Base-by-base conservation (phyloP, 345 rosid species). In the Atalantia buxifolia region DNA sequence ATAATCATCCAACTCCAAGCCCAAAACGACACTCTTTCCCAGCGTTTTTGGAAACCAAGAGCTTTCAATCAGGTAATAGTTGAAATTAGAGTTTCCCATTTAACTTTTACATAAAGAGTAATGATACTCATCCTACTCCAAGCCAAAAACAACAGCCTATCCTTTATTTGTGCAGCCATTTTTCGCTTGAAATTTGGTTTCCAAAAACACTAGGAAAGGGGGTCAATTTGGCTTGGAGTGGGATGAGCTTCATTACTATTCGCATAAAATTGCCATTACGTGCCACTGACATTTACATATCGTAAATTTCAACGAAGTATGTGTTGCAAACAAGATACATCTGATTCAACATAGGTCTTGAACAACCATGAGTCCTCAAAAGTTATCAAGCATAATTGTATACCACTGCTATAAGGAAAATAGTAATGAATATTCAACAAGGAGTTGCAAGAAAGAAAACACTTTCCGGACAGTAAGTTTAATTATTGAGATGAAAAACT, bases 1-100 rank as follows among this genome's bases (percentile, higher is more conserved):
- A 42, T 3, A 42, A 42, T 3, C 50, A 42, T 42, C 50, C 50
- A 9, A 42, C 50, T 10, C 50, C 50, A 42, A 42, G 16, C 16
- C 16, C 12, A 42, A 3, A 42, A 10, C 14, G 4, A 42, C 50
- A 42, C 16, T 12, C 48, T 42, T 42, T 42, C 50, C 50, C 13
- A 42, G 50, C 1, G 4, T 42, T 42, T 42, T 42, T 42, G 50
- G 42, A 57, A 22, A 60, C 38, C 14, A 1, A 25, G 18, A 27
- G 56, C 76, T 38, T 38, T 18, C 48, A 75, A 75, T 75, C 30
- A 75, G 8, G 40, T 64, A 48, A 30, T 1, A 75, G n/a, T 61
- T 57, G 62, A 35, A 35, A 56, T 0, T 72, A 35, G 33, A 57
- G 50, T 57, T 57, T 28, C 13, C 21, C 14, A 28, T 45, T 45